Base-by-base conservation (phyloP, 2,329 filamentous ascomycete species). In the Colletotrichum scovillei region DNA sequence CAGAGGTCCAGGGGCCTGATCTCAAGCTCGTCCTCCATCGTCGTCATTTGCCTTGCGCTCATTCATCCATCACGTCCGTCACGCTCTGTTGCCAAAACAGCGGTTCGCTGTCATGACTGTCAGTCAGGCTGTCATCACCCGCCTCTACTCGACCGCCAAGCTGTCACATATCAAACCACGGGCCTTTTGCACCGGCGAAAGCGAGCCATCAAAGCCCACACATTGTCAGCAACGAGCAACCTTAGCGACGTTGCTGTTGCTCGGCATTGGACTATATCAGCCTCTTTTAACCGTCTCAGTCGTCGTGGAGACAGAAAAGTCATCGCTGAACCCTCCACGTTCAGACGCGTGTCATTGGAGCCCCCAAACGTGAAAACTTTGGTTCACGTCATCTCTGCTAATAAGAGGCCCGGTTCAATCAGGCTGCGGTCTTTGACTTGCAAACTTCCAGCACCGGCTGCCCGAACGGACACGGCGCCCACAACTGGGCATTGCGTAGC, bases 361-460 rank as follows among this genome's bases (percentile, higher is more conserved):
- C 9, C 32, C 59, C 28, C 46, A 11, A 19, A 22, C 9, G 46
- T 26, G 49, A 22, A 9, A 56, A 63, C 38, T 55, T 42, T 30
- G 66, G 70, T 64, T 55, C 66, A 26, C 70, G 24, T 73, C 66
- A 73, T 70, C 52, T 70, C 42, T 69, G 53, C 49, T 64, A 56
- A 70, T 55, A 55, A 69, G 24, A 52, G 53, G 53, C 53, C 71
- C 24, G 55, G 26, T 35, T 62, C 46, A 62, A 62, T 70, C 35
- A 69, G 66, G 52, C 58, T 69, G 57, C 49, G 35, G 28, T 32
- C 49, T 69, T 42, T 14, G 49, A 69, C 53, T 16, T 35, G 46
- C 24, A 16, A 22, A 26, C 19, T 42, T n/a, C 28, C 49, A 58
- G 19, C 57, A 57, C 28, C 24, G 42, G 59, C 52, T 28, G 16